Base-by-base conservation (phyloP, 1,139 yeast species). In the Magnusiomyces tetraspermus region DNA sequence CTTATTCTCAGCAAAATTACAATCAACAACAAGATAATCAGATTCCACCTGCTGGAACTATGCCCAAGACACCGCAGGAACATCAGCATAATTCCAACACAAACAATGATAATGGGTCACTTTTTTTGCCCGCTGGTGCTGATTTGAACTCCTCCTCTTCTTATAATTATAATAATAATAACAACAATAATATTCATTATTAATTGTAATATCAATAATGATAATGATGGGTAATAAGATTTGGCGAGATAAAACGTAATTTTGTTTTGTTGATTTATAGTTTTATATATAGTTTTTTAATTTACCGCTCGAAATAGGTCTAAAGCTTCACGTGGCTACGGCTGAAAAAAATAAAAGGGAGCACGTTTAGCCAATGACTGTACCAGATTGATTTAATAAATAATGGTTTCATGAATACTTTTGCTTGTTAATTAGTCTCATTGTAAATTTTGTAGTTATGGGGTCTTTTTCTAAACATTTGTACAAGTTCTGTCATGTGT, bases 21-120 rank as follows among this genome's bases (percentile, higher is more conserved):
- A 33, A 15, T 33, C 43, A 42, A 23, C 38, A 24, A 22, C 46
- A 38, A 28, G 46, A 50, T n/a, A 19, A 22, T 10, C 48, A 44
- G 21, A 22, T 45, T 31, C 48, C 48, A 5, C 48, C 48, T 31
- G 48, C 48, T 19, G 48, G 48, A 19, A 31, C 48, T 30, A n/a
- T 5, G 2, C 40, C 38, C 4, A 26, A 17, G n/a, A n/a, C 26
- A 6, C 48, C 30, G 15, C 24, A 10, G 2, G 3, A n/a, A 17
- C 6, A 17, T 13, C 48, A 43, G 45, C 28, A 42, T 3, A 10
- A 8, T 4, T 28, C 46, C 21, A 38, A 38, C 23, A 10, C 24
- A 3, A 21, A 21, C 6, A 3, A 22, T 38, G 15, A 38, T 38
- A 6, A 8, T 5, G 15, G 21, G 5, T 19, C 42, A 4, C 10